Conservation (phyloP, 2,329 filamentous ascomycete genomes). For the Cytospora schulzeri region DNA sequence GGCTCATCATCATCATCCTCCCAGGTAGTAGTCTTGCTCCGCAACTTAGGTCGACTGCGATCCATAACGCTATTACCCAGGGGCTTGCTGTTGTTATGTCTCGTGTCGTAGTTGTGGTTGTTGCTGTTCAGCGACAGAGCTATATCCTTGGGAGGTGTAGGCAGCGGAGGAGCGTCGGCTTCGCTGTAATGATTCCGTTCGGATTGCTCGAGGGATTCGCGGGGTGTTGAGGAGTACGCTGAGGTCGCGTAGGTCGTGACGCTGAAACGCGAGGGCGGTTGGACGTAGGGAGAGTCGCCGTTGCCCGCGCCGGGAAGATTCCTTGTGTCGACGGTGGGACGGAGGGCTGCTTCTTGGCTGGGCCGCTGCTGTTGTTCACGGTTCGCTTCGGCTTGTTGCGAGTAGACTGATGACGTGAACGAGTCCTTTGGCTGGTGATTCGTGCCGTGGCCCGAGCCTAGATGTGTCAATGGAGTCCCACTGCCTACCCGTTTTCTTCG, state of each 20-base stretch:
- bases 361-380: conserved; percentile 1
- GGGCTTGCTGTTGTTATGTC: conserved; percentile 6
- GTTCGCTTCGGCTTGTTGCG: conserved; percentile 30
- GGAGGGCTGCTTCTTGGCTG: conserved; percentile 18
- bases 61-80: conserved; percentile 41
- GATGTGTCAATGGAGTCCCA: conserved; percentile 13
- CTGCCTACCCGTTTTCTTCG: conserved; percentile 26
- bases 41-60: conserved; percentile 40
- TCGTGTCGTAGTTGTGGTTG: conserved; percentile 10
- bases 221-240: conserved; percentile 44
- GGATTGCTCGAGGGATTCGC: conserved; percentile 39
- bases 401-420: conserved; percentile 37
- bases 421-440: conserved; percentile 37
- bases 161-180: conserved; percentile 41
- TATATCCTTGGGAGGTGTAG: conserved; percentile 40
- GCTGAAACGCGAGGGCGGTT: conserved; percentile 65
- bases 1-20: conserved; percentile 33
- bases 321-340: conserved; percentile 30
- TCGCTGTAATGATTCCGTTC: conserved; percentile 18
- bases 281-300: conserved; percentile 42
- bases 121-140: conserved; percentile 29
- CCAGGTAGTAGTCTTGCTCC: conserved; percentile 32
- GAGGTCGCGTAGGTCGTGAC: conserved; percentile 63
- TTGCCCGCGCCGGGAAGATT: conserved; percentile 21
- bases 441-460: conserved; percentile 8